These are phyloP conservation scores for Neohortaea acidophila DNA, from an alignment of 495 filamentous ascomycete species.

Conservation along the genomic window DNA sequence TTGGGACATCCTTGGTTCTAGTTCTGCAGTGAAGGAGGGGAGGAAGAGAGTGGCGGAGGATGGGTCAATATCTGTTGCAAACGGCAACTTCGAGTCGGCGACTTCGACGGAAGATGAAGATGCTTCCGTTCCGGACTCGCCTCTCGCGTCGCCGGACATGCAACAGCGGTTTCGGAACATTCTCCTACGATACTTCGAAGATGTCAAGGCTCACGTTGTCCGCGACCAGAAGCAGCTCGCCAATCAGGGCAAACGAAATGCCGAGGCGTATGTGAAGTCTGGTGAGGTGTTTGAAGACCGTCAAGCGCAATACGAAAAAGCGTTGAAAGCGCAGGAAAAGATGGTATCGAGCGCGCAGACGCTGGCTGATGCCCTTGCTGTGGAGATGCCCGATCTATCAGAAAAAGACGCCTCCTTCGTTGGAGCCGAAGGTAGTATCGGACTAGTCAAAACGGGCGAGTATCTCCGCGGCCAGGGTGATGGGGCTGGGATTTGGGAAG, in stretches of 20 bases:
- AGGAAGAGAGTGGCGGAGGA: slow-evolving; percentile 77
- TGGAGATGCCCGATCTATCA: slow-evolving; percentile 88
- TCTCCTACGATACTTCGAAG: slow-evolving; percentile 78
- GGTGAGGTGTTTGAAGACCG: slow-evolving; percentile 98
- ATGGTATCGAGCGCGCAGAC: slow-evolving; percentile 81
- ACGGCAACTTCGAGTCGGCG: slow-evolving; percentile 36
- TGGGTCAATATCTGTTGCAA: slow-evolving; percentile 45
- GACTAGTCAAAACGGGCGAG: slow-evolving; percentile 84
- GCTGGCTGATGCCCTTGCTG: slow-evolving; percentile 70
- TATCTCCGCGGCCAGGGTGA: slow-evolving; percentile 81
- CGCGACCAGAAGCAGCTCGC: slow-evolving; percentile 77
- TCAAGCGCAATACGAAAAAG: slow-evolving; percentile 87
- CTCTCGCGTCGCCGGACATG: slow-evolving; percentile 58
- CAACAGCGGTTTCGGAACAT: slow-evolving; percentile 81
- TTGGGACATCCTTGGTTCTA: slow-evolving; percentile 86
- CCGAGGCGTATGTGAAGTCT: slow-evolving; percentile 95
- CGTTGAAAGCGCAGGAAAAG: slow-evolving; percentile 79
- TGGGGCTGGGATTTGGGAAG: slow-evolving; percentile 96
- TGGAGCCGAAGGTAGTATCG: slow-evolving; percentile 59
- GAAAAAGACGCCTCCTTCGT: slow-evolving; percentile 58
- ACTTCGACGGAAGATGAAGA: slow-evolving; percentile 32
- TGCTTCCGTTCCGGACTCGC: slow-evolving; percentile 41
- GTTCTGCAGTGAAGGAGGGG: slow-evolving; percentile 48
- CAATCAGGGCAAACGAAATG: slow-evolving; percentile 77
- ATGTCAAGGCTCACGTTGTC: slow-evolving; percentile 75